These are phyloP conservation scores for Exidia glandulosa DNA, from an alignment of 768 basidiomycete species.

Conservation along the genomic window DNA sequence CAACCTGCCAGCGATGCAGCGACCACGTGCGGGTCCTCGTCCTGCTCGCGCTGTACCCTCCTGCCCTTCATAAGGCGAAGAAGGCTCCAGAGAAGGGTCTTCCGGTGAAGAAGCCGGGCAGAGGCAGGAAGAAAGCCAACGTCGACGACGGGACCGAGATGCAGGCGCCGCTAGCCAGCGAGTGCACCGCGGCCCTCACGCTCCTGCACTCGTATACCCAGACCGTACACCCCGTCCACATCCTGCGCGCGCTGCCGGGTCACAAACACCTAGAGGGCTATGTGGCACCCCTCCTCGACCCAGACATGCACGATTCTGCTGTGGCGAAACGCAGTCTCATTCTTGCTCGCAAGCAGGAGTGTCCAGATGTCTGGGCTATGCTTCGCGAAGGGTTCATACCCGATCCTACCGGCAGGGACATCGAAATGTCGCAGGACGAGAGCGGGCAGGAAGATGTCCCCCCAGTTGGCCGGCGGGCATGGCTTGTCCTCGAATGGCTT, in stretches of 20 bases:
- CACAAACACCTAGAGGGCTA: not conserved
- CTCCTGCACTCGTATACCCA: not conserved
- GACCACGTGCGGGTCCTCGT: not conserved
- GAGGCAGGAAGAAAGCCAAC: not conserved
- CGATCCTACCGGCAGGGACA: not conserved
- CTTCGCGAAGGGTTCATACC: not conserved
- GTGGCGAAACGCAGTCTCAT: not conserved
- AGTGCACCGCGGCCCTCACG: not conserved
- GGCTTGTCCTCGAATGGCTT: not conserved
- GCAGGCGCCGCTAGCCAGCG: not conserved
- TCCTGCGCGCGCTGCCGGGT: not conserved
- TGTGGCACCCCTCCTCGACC: not conserved
- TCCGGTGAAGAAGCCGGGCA: not conserved
- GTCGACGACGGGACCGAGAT: not conserved
- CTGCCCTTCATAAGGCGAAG: not conserved
- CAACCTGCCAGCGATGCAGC: not conserved
- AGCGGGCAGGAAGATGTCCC: not conserved
- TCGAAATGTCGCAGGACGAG: not conserved
- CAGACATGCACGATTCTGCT: not conserved
- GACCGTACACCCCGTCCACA: not conserved
- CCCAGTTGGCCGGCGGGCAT: not conserved
- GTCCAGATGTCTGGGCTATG: not conserved
- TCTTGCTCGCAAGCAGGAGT: not conserved
- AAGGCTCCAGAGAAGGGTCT: not conserved
- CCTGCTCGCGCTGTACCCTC: not conserved